phyloP scores from a whole-genome alignment of 768 basidiomycete species.

The Termitomyces bulborhizus region DNA sequence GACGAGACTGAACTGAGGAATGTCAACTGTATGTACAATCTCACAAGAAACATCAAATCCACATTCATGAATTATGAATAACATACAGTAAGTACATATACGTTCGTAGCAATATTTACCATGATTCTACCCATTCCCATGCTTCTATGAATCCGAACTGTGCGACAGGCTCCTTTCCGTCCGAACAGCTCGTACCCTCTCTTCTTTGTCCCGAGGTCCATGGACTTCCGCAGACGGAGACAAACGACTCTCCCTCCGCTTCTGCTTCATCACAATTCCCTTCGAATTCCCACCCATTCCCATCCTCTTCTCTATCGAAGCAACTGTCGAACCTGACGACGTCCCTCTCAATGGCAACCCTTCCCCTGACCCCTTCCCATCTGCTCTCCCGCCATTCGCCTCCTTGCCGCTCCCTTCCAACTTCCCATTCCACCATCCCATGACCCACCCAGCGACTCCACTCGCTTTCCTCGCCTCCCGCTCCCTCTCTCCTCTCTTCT shows the following conservation, averaged over 20 bases:
- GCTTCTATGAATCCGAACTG: not conserved
- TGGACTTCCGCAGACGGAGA: not conserved
- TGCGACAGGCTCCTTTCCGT: not conserved
- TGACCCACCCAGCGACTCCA: not conserved
- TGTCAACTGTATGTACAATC: no score
- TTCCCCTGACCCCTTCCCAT: not conserved
- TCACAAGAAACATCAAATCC: no score
- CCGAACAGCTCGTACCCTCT: not conserved
- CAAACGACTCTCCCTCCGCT: not conserved
- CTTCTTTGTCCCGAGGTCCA: not conserved
- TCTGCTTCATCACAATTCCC: not conserved
- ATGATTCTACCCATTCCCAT: no score
- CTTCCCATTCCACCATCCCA: not conserved
- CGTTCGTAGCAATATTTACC: no score
- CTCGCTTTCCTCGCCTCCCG: slow-evolving; percentile 25
- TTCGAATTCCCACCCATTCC: not conserved
- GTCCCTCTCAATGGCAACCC: not conserved
- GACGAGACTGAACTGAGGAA: no score
- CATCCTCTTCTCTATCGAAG: not conserved
- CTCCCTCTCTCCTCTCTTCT: slow-evolving; percentile 61
- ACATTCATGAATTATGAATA: no score
- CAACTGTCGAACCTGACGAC: no score
- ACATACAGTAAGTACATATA: no score
- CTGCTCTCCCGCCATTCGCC: no score
- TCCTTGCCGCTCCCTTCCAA: not conserved